Conservation (phyloP, 2,329 filamentous ascomycete species). For the Lasiodiplodia hormozganensis region DNA sequence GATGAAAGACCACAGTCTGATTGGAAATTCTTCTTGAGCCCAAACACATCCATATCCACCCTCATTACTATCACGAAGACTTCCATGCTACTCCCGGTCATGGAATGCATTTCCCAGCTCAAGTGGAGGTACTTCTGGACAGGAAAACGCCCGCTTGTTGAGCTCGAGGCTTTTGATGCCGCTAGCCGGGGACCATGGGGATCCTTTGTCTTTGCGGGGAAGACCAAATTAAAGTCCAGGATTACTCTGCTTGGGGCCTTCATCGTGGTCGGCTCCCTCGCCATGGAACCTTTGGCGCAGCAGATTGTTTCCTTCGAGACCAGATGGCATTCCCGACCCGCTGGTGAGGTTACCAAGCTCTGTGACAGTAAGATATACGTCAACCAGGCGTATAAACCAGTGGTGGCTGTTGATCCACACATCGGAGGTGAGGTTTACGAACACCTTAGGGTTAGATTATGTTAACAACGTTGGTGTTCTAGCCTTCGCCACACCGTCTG, state of each 20-base stretch:
- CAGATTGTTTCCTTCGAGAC: conserved; percentile 30
- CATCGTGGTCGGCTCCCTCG: conserved; percentile 25
- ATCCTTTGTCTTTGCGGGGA: not conserved
- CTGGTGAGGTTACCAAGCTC: not conserved
- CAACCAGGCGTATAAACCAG: not conserved
- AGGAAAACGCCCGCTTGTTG: conserved; percentile 31
- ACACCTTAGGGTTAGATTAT: not conserved
- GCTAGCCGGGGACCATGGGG: conserved; percentile 35
- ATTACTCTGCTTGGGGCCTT: conserved; percentile 21
- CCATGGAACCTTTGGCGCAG: conserved; percentile 30
- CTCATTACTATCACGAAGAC: conserved; percentile 43
- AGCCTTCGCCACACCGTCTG: not conserved
- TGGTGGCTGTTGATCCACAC: not conserved
- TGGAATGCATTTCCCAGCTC: conserved; percentile 44
- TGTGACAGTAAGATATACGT: not conserved
- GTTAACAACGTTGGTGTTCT: not conserved
- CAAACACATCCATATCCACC: conserved; percentile 45
- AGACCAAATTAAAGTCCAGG: not conserved
- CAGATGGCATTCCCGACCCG: not conserved
- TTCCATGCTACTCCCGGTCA: conserved; percentile 40
- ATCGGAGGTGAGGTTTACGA: not conserved
- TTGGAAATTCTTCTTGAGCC: conserved; percentile 30
- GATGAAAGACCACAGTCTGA: conserved; percentile 21
- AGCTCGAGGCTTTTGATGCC: conserved; percentile 40
- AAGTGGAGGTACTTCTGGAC: conserved; percentile 44